Evolutionary conservation across 352 stramenopile genomes (phyloP), one percentile per base, ranked within the genome.

Genomic region (Globisporangium irregulare): DNA sequence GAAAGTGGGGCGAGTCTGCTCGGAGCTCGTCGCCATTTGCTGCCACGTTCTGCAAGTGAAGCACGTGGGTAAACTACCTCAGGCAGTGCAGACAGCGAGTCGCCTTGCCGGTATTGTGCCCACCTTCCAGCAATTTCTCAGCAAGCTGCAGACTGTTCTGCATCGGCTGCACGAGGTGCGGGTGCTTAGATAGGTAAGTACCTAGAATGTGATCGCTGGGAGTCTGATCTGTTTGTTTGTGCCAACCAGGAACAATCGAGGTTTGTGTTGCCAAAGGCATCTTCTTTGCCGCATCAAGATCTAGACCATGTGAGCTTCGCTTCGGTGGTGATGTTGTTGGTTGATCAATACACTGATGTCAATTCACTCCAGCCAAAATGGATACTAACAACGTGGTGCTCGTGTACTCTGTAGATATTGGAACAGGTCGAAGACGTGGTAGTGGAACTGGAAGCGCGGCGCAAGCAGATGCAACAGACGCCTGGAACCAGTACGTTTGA

Each of bases 1-100:
- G 14, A 62, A 67, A n/a, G 69, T 80, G 8, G 74, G 74, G 1
- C 64, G 67, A 20, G n/a, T 78, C 20, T 78, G 74, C 48, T 78
- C 74, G 7, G 72, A 78, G 57, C 70, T 80, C 48, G 74, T 80
- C 12, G 74, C 74, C 18, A 63, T 69, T 1, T 80, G 74, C 41
- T 78, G 71, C 59, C 56, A 76, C 20, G 70, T 60, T 32, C 25
- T 78, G 24, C 62, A 67, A 1, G 62, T 73, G 10, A 59, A 67
- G 9, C 48, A 72, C 18, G 63, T 80, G 20, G 60, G 61, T 0
- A 67, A 66, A 14, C 55, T 80, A 12, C 68, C 69, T 2, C 68
- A 46, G 9, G 51, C 27, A 1, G 53, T 66, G n/a, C 61, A 70
- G 15, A 22, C 41, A 3, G 36, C 24, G 32, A 60, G 25, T 29